Percentiles rank a stretch among this genome's conserved stretches.
These are phyloP conservation scores for Pseudogymnoascus sp. DNA, from an alignment of 2,329 filamentous ascomycete species.

Conservation along the genomic window DNA sequence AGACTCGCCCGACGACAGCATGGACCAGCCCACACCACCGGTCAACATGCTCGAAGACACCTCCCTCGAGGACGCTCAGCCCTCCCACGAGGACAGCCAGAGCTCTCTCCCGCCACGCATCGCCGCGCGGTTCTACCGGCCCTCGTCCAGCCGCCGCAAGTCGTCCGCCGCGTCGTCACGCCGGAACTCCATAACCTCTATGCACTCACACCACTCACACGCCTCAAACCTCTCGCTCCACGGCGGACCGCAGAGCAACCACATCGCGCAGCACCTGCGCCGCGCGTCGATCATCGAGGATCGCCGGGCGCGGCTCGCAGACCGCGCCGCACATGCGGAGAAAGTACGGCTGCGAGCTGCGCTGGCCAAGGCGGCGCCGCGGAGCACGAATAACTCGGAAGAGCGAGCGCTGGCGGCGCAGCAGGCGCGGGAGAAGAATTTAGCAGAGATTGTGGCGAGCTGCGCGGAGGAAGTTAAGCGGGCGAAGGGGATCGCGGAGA, in stretches of 20 bases:
- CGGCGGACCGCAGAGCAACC: conserved; percentile 61
- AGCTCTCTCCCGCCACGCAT: conserved; percentile 64
- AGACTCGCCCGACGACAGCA: neutral
- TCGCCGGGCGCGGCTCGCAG: conserved; percentile 70
- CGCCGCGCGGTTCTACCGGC: conserved; percentile 69
- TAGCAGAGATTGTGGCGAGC: conserved; percentile 72
- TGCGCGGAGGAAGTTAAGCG: conserved; percentile 78
- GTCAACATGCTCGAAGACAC: neutral
- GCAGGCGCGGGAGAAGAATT: conserved; percentile 68
- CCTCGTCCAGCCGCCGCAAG: conserved; percentile 58
- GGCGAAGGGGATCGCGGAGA: conserved; percentile 75
- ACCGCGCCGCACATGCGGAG: conserved; percentile 74
- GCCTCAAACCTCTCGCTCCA: conserved; percentile 36
- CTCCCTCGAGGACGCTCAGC: neutral
- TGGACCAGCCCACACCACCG: neutral
- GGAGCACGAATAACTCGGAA: conserved; percentile 60
- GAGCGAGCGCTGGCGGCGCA: conserved; percentile 71
- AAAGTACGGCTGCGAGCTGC: conserved; percentile 73
- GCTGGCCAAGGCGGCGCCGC: conserved; percentile 61
- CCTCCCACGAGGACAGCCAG: neutral
- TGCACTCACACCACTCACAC: conserved; percentile 38
- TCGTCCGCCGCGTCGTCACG: conserved; percentile 72
- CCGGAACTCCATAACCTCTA: conserved; percentile 72
- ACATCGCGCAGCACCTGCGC: conserved; percentile 71
- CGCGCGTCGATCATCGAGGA: conserved; percentile 75